A percentile compares a stretch with the other conserved stretches of the same genome.
These are phyloP conservation scores for Grosmannia serpens DNA, from an alignment of 2,329 filamentous ascomycete species.

Conservation along the genomic window DNA sequence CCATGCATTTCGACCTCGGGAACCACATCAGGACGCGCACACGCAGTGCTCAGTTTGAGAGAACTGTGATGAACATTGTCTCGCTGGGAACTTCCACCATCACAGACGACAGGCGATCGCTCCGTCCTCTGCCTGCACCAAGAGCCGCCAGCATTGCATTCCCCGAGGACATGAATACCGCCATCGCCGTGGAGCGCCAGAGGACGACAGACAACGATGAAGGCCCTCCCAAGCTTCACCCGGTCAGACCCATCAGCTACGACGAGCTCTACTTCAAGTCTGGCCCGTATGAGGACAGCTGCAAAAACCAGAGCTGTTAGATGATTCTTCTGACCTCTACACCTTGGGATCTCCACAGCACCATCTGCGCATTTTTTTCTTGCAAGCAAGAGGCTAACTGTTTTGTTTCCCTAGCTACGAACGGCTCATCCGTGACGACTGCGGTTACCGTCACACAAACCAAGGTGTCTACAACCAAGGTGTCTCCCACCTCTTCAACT, in stretches of 20 bases:
- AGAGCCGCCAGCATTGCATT: slow-evolving; percentile 24
- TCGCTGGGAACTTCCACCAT: slow-evolving; percentile 3
- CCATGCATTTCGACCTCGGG: slow-evolving; percentile 29
- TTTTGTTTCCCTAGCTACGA: slow-evolving; percentile 25
- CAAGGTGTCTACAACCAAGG: too few species aligned
- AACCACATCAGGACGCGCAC: slow-evolving; percentile 32
- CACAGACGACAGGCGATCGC: slow-evolving; percentile 11
- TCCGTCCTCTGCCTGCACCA: slow-evolving; percentile 17
- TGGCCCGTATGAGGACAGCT: background rate
- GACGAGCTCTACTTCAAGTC: slow-evolving; percentile 32
- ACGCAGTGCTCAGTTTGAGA: slow-evolving; percentile 38
- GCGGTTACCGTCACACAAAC: slow-evolving; percentile 17
- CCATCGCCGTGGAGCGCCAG: slow-evolving; percentile 1
- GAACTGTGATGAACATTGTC: slow-evolving; percentile 11
- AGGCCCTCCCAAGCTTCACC: slow-evolving; percentile 31
- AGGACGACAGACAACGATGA: slow-evolving; percentile 36
- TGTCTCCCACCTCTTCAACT: slow-evolving; percentile 24
- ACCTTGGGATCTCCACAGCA: background rate
- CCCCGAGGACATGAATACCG: slow-evolving; percentile 15
- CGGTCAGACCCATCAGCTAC: slow-evolving; percentile 31
- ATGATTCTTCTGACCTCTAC: slow-evolving; percentile 11
- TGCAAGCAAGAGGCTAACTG: slow-evolving; percentile 10
- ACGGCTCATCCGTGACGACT: slow-evolving; percentile 28
- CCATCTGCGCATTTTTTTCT: background rate
- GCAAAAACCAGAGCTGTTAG: background rate